These are phyloP conservation scores for Protomyces inundatus DNA, from an alignment of 1,139 yeast species.

Conservation along the genomic window DNA sequence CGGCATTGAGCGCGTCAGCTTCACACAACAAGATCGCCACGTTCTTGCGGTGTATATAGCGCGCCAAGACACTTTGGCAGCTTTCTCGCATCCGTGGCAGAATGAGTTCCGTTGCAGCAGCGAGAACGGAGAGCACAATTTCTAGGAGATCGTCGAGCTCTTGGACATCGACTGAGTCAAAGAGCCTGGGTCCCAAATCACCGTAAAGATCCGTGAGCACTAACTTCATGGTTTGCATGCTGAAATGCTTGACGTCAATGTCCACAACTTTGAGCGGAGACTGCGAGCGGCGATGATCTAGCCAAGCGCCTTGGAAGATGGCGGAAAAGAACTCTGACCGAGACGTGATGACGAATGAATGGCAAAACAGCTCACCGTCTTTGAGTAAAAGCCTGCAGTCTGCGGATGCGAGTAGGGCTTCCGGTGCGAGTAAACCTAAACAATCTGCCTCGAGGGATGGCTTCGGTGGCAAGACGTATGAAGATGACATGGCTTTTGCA, in stretches of 20 bases:
- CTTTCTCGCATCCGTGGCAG: conserved; percentile 55
- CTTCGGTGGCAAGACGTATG: conserved; percentile 32
- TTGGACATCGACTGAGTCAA: conserved; percentile 42
- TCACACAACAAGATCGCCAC: conserved; percentile 49
- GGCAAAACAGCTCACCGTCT: conserved; percentile 44
- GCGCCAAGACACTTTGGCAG: conserved; percentile 59
- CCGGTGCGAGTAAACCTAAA: conserved; percentile 27
- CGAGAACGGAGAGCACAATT: conserved; percentile 54
- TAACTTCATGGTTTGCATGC: conserved; percentile 46
- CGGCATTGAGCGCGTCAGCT: conserved; percentile 51
- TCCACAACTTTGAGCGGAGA: conserved; percentile 37
- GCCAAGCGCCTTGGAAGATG: conserved; percentile 25
- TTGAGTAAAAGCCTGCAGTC: conserved; percentile 42
- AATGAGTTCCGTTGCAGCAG: conserved; percentile 59
- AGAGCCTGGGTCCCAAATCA: conserved; percentile 44
- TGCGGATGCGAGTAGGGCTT: conserved; percentile 27
- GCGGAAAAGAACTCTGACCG: conserved; percentile 58
- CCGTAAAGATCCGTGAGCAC: conserved; percentile 60
- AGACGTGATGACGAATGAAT: conserved; percentile 50
- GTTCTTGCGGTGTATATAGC: conserved; percentile 40
- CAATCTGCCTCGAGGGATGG: conserved; percentile 32
- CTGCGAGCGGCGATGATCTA: conserved; percentile 26
- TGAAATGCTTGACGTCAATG: conserved; percentile 44
- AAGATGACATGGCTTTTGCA: conserved; percentile 30
- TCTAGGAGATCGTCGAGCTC: conserved; percentile 50